Conservation (phyloP, 352 stramenopile genomes). For the Globisporangium parvum region DNA sequence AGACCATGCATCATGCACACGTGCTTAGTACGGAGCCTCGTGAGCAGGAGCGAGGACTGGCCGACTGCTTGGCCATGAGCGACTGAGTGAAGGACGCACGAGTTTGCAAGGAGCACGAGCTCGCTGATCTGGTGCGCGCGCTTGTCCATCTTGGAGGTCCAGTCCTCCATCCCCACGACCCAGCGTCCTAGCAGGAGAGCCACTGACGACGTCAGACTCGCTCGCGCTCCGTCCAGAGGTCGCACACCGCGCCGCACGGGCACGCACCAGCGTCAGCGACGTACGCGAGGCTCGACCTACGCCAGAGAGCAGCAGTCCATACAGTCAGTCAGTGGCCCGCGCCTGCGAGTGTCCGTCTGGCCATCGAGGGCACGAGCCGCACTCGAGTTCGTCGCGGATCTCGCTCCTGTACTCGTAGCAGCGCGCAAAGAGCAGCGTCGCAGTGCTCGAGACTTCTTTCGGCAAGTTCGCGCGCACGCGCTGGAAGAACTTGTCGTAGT, state of each 20-base stretch:
- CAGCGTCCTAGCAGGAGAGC: slow-evolving; percentile 35
- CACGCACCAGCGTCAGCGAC: slow-evolving; percentile 45
- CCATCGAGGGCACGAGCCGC: slow-evolving; percentile 13
- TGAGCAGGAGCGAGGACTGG: no score
- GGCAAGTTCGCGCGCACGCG: slow-evolving; percentile 58
- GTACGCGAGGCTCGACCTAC: slow-evolving; percentile 61
- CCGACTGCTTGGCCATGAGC: no score
- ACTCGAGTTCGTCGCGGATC: slow-evolving; percentile 80
- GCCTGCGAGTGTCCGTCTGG: background rate
- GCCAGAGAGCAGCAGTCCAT: no score
- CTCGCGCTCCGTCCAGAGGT: no score
- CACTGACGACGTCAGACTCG: background rate
- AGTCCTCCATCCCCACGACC: slow-evolving; percentile 78
- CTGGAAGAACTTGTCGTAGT: slow-evolving; percentile 81
- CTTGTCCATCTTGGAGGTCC: slow-evolving; percentile 87
- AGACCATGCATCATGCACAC: no score
- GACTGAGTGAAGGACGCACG: slow-evolving; percentile 9
- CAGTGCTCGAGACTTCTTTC: slow-evolving; percentile 46
- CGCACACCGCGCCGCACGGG: no score
- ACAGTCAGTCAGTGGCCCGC: no score
- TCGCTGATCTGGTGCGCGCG: slow-evolving; percentile 72
- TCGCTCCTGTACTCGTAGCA: slow-evolving; percentile 83
- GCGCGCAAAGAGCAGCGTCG: slow-evolving; percentile 49
- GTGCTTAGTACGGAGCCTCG: no score
- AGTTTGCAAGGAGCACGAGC: slow-evolving; percentile 74